A percentile compares a stretch with the other conserved stretches of the same genome.
Conservation (phyloP, 2,329 filamentous ascomycete genomes). For the Coniochaeta ligniaria region DNA sequence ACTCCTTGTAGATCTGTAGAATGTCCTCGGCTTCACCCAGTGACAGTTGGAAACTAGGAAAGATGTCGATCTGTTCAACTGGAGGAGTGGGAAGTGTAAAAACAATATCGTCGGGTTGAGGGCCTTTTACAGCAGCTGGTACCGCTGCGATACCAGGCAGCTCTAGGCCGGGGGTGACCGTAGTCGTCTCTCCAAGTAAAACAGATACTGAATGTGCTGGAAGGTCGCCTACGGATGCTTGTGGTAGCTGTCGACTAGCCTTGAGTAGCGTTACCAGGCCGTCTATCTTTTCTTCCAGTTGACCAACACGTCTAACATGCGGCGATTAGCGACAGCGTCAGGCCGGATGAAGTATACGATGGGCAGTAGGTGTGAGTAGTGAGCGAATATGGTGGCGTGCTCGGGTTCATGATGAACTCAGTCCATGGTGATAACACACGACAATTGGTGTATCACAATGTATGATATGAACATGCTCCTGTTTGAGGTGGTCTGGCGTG, state of each 20-base stretch:
- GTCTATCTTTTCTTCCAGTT: conserved; percentile 31
- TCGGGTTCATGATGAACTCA: too few species aligned
- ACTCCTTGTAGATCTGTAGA: conserved; percentile 12
- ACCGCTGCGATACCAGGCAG: neutral
- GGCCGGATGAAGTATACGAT: neutral
- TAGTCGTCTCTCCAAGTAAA: neutral
- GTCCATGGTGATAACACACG: too few species aligned
- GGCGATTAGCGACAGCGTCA: neutral
- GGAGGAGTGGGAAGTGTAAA: neutral
- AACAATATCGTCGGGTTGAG: neutral
- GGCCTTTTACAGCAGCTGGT: neutral
- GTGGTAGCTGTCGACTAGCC: neutral
- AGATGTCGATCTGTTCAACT: conserved; percentile 17
- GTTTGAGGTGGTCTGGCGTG: too few species aligned
- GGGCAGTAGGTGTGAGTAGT: neutral
- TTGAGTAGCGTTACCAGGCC: conserved; percentile 27
- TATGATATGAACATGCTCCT: too few species aligned
- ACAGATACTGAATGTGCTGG: neutral
- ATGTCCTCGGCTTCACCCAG: conserved; percentile 22
- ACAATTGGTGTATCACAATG: too few species aligned
- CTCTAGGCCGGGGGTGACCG: neutral
- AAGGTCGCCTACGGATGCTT: neutral
- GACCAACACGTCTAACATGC: conserved; percentile 19
- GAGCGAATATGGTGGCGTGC: neutral
- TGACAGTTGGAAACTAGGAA: conserved; percentile 26